A percentile compares a stretch with the other conserved stretches of the same genome.
phyloP scores from a whole-genome alignment of 192 early-diverging fungal genomes.

The Gryganskiella cystojenkinii region DNA sequence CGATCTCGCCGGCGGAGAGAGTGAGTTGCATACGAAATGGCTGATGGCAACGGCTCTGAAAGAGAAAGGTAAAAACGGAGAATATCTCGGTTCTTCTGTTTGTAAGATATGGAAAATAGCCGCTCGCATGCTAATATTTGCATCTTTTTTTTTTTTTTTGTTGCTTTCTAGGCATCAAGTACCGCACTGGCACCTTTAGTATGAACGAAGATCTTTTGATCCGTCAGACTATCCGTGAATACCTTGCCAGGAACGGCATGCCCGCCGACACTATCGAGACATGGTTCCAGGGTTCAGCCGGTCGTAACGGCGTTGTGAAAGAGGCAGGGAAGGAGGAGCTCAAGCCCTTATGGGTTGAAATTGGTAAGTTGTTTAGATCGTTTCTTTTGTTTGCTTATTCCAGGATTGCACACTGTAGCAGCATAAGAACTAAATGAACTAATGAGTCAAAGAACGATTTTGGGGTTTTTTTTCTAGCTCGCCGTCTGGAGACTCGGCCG shows the following conservation, averaged over 20 bases:
- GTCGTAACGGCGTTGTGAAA: conserved; percentile 1
- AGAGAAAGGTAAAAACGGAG: conserved; percentile 19
- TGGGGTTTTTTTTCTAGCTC: conserved; percentile 14
- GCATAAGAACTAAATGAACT: too few species aligned
- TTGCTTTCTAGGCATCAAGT: conserved; percentile 15
- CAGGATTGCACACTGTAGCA: neutral
- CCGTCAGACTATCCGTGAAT: conserved; percentile 25
- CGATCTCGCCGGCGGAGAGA: conserved; percentile 6
- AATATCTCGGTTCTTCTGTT: too few species aligned
- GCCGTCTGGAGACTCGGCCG: conserved; percentile 24
- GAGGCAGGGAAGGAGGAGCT: conserved; percentile 37
- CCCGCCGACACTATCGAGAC: neutral
- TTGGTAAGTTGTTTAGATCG: conserved; percentile 19
- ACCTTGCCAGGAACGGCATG: conserved; percentile 20
- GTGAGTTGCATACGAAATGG: conserved; percentile 23
- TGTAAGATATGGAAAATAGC: neutral
- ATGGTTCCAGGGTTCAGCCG: conserved; percentile 12
- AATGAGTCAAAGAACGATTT: neutral
- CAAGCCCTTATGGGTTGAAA: conserved; percentile 33
- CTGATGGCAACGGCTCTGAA: conserved; percentile 33
- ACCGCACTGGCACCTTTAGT: conserved; percentile 18
- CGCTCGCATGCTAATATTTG: too few species aligned
- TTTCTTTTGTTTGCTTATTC: neutral
- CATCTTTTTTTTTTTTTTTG: neutral
- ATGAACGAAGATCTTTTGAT: conserved; percentile 25